These are phyloP conservation scores for Pseudohyphozyma bogoriensis DNA, from an alignment of 768 basidiomycete genomes.

Conservation along the genomic window DNA sequence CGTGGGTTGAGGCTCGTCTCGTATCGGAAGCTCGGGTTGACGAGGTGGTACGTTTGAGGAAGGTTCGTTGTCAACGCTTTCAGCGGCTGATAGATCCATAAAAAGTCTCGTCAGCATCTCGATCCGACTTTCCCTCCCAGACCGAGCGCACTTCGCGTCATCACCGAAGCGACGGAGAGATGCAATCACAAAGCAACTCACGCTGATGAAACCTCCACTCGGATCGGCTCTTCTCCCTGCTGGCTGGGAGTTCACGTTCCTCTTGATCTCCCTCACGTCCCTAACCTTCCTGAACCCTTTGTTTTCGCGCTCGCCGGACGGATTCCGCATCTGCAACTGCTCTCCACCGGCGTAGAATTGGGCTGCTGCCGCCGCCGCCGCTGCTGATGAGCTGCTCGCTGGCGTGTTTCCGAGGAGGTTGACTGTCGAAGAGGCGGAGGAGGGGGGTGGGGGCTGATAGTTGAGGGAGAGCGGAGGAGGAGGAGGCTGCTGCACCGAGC, in stretches of 20 bases:
- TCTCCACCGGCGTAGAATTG: neutral
- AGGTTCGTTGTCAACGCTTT: conserved; percentile 73
- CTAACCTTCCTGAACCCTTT: conserved; percentile 67
- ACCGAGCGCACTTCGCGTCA: no score
- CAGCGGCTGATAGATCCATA: conserved; percentile 43
- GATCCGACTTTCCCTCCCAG: neutral
- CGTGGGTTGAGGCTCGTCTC: conserved; percentile 90
- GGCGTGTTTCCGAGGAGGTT: neutral
- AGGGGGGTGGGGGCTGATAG: neutral
- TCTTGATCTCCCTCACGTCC: conserved; percentile 56
- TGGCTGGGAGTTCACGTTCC: conserved; percentile 48
- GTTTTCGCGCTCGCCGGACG: neutral
- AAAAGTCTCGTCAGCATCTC: conserved; percentile 18
- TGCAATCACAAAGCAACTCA: conserved; percentile 43
- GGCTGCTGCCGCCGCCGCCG: neutral
- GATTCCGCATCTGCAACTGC: neutral
- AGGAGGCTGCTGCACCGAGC: conserved; percentile 1
- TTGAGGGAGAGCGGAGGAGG: neutral
- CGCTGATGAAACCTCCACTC: conserved; percentile 59
- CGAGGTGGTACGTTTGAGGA: conserved; percentile 81
- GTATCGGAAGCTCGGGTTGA: conserved; percentile 90
- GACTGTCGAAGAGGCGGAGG: neutral
- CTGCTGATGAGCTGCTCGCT: neutral
- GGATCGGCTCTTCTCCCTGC: conserved; percentile 65
- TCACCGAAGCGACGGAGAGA: neutral